phyloP scores from a whole-genome alignment of 352 stramenopile genomes.

The Globisporangium nodosum region DNA sequence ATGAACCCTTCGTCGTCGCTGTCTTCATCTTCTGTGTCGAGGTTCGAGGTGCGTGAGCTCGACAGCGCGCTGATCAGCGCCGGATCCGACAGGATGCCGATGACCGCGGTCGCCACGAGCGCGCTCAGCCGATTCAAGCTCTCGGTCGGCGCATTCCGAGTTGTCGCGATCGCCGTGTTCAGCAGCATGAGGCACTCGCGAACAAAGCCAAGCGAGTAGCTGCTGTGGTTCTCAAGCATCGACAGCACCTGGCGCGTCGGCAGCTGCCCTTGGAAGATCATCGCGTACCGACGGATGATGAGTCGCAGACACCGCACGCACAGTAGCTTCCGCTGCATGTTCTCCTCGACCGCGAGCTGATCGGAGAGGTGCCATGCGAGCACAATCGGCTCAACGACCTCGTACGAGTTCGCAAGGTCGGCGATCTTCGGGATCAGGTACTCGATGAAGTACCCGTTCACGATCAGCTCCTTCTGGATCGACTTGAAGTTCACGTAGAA shows the following conservation, averaged over 20 bases:
- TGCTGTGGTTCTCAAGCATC: constrained; percentile 49
- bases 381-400: constrained; percentile 66
- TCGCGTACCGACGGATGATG: constrained; percentile 68
- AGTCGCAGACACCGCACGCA: constrained; percentile 68
- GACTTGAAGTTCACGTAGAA: constrained; percentile 74
- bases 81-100: constrained; percentile 58
- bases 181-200: constrained; percentile 75
- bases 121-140: constrained; percentile 54
- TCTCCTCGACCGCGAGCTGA: constrained; percentile 53
- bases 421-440: constrained; percentile 63
- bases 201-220: constrained; percentile 45
- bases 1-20: constrained; percentile 26
- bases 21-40: constrained; percentile 22
- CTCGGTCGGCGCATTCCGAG: constrained; percentile 51
- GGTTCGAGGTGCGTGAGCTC: constrained; percentile 10
- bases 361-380: constrained; percentile 81
- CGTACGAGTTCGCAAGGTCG: constrained; percentile 56
- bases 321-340: constrained; percentile 48
- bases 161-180: constrained; percentile 67
- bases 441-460: constrained; percentile 80
- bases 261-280: constrained; percentile 74
- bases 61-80: constrained; percentile 48
- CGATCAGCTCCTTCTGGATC: constrained; percentile 65
- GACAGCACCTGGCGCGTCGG: constrained; percentile 49
- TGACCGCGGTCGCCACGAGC: constrained; percentile 36